phyloP scores from a whole-genome alignment of 495 filamentous ascomycete genomes.

The Talaromyces borbonicus region DNA sequence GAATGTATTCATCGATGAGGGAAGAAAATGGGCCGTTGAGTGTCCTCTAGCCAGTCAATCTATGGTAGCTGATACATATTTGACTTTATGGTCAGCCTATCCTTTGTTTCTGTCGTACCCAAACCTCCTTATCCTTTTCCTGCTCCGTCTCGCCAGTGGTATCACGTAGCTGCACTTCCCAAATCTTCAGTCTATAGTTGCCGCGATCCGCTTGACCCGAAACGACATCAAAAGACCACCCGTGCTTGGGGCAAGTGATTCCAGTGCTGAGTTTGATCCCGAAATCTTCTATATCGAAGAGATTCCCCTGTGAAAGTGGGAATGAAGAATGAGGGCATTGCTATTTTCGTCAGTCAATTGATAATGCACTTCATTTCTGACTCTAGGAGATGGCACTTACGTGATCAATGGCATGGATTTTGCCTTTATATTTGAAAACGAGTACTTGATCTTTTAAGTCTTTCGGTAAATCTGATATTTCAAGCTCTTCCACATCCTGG shows the following conservation, averaged over 20 bases:
- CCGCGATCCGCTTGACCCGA: conserved; percentile 44
- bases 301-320: conserved; percentile 42
- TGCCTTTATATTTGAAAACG: conserved; percentile 47
- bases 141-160: conserved; percentile 1
- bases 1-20: too few species aligned
- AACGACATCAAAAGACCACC: conserved; percentile 52
- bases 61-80: too few species aligned
- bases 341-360: conserved; percentile 18
- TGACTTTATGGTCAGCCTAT: too few species aligned
- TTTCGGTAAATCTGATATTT: conserved; percentile 29
- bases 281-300: conserved; percentile 58
- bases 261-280: conserved; percentile 30
- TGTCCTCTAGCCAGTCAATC: too few species aligned
- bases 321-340: conserved; percentile 52
- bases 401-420: conserved; percentile 50
- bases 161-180: conserved; percentile 48
- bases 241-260: conserved; percentile 50
- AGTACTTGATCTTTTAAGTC: conserved; percentile 48
- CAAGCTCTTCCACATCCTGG: conserved; percentile 17
- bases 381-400: conserved; percentile 22
- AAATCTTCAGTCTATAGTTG: conserved; percentile 47
- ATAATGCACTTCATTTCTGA: not conserved
- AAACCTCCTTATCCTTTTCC: conserved; percentile 40
- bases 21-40: too few species aligned
- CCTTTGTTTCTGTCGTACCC: conserved; percentile 25